Base-by-base conservation (phyloP, 768 basidiomycete species). In the Auricularia sp. region DNA sequence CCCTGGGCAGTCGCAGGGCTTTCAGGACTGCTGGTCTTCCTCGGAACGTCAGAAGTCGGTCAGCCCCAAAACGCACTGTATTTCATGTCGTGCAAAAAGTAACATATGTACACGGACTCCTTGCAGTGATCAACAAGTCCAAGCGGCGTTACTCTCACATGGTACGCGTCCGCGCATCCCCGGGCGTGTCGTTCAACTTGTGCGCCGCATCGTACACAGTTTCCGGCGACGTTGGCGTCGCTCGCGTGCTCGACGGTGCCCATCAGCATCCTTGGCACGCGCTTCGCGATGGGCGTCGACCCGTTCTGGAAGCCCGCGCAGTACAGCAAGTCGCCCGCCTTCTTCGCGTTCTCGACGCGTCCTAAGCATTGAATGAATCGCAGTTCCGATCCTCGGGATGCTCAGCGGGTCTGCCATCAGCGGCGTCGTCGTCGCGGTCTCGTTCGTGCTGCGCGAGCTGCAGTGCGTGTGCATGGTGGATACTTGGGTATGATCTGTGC, bases 251-350 rank as follows among this genome's bases (percentile, higher is more conserved):
- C 89, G 0, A 91, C 89, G 0, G 83, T 92, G 37, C 90, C 91
- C 0, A 84, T 92, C 33, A 88, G 92, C 1, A 82, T 94, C 64
- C 75, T 93, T 11, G 92, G 92, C 0, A 80, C 83, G 1, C 81
- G 82, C 5, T 92, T 83, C 68, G 88, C 91, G 2, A 93, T 94
- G 88, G 78, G 81, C 0, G 78, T 87, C 14, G 72, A 82, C 0
- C 90, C 90, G 2, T 92, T 94, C 73, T 94, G 94, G 93, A 82
- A 78, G 33, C 91, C 93, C 0, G 84, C 85, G 44, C 88, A 92
- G 71, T 94, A 86, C 69, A 87, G 91, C 90, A 66, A 51, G 85
- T 67, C 18, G 8, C 45, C n/a, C 29, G 33, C 36, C 42, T 45
- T n/a, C 56, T 42, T 66, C 24, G 13, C 16, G 24, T 47, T 29